Evolutionary conservation across 192 early-diverging fungal genomes (phyloP).

Genomic region (Rhizoclosmatium sp.): DNA sequence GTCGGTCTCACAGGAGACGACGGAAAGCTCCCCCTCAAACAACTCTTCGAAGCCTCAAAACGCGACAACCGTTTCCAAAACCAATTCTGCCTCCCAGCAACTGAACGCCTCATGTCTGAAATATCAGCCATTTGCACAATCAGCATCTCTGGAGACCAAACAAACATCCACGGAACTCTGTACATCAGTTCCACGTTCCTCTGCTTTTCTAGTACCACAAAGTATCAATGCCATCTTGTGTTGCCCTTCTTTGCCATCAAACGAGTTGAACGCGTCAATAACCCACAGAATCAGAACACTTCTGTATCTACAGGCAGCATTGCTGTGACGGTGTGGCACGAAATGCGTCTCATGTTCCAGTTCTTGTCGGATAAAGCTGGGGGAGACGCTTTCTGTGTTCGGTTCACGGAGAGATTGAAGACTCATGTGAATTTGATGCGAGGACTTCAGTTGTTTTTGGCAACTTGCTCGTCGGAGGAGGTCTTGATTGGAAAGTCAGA

Average conservation of each 20-base stretch:
- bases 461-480: conserved; percentile 84
- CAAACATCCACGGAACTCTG: conserved; percentile 70
- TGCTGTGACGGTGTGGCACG: conserved; percentile 89
- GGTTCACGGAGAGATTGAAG: conserved; percentile 76
- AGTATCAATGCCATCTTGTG: conserved; percentile 75
- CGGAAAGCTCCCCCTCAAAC: conserved; percentile 50
- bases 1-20: conserved; percentile 25
- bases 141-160: conserved; percentile 53
- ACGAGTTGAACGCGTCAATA: conserved; percentile 86
- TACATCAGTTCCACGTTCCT: conserved; percentile 91
- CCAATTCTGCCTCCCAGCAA: conserved; percentile 79
- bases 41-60: conserved; percentile 72
- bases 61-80: conserved; percentile 77
- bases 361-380: conserved; percentile 69
- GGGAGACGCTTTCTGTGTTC: conserved; percentile 84
- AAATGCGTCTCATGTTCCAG: conserved; percentile 86
- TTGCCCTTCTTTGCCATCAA: conserved; percentile 91
- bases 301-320: conserved; percentile 65
- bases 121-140: conserved; percentile 66
- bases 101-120: conserved; percentile 78
- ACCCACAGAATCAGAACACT: conserved; percentile 22
- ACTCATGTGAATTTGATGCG: conserved; percentile 79
- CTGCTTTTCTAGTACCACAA: conserved; percentile 76
- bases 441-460: conserved; percentile 77
- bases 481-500: conserved; percentile 67